Evolutionary conservation across 2,329 filamentous ascomycete species (phyloP).

Genomic region (Hirsutella minnesotensis): DNA sequence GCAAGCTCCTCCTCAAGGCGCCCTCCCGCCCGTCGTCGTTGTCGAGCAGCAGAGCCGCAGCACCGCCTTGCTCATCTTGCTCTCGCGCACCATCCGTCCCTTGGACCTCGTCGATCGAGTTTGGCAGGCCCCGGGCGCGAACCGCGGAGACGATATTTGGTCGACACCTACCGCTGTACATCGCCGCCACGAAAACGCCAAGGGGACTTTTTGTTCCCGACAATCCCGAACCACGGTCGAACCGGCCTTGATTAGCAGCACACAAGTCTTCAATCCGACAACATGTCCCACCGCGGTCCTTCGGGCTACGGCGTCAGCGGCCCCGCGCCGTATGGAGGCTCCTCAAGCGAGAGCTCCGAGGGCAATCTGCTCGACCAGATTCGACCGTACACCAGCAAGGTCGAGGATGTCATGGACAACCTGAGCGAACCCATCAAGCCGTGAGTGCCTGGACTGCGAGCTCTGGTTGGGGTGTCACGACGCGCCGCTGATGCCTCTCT

Average conservation of each 20-base stretch:
- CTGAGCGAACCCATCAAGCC: constrained; percentile 87
- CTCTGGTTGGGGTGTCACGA: constrained; percentile 6
- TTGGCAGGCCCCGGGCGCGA: too few relatives aligned
- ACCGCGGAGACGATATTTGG: too few relatives aligned
- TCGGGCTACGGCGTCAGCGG: constrained; percentile 76
- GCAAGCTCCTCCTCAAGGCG: too few relatives aligned
- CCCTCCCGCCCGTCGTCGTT: too few relatives aligned
- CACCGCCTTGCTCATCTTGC: too few relatives aligned
- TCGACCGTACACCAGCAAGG: constrained; percentile 92
- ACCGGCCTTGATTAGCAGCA: background rate
- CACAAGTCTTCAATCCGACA: background rate
- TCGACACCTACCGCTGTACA: too few relatives aligned
- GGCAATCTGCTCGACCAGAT: constrained; percentile 61
- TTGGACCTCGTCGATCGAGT: too few relatives aligned
- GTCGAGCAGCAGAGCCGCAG: too few relatives aligned
- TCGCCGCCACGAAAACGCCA: too few relatives aligned
- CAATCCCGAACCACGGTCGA: too few relatives aligned
- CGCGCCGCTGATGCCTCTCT: constrained; percentile 1
- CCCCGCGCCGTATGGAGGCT: constrained; percentile 53
- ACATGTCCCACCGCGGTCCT: constrained; percentile 44
- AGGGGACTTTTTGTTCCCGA: too few relatives aligned
- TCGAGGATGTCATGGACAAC: constrained; percentile 85
- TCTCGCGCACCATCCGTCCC: too few relatives aligned
- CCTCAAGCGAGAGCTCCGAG: constrained; percentile 45
- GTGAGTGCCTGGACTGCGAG: constrained; percentile 32